Evolutionary conservation across 2,329 filamentous ascomycete species (phyloP).

Genomic region (Colletotrichum theobromicola): DNA sequence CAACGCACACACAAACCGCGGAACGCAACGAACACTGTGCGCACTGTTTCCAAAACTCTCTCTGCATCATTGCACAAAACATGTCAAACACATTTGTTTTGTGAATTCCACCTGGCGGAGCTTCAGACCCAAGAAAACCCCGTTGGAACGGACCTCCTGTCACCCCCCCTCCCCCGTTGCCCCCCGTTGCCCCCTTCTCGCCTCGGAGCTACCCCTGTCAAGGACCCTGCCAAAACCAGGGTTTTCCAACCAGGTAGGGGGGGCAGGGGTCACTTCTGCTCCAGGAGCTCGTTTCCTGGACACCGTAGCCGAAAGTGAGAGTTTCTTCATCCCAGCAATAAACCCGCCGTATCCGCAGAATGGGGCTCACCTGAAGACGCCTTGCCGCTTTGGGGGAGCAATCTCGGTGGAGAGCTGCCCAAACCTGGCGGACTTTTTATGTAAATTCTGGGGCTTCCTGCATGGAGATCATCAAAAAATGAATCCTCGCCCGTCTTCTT

Average conservation of each 20-base stretch:
- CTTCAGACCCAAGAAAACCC: background rate
- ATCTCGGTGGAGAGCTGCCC: slow-evolving; percentile 13
- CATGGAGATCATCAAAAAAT: background rate
- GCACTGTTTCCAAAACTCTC: background rate
- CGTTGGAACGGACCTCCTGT: background rate
- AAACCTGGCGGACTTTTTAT: background rate
- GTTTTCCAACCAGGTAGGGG: background rate
- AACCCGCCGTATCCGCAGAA: slow-evolving; percentile 2
- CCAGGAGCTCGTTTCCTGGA: background rate
- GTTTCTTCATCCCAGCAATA: background rate
- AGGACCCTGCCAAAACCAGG: background rate
- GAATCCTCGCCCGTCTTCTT: too few relatives aligned
- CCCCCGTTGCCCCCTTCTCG: background rate
- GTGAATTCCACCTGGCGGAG: background rate
- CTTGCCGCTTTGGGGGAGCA: slow-evolving; percentile 8
- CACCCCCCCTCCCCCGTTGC: too few relatives aligned
- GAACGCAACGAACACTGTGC: background rate
- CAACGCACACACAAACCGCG: background rate
- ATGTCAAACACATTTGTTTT: background rate
- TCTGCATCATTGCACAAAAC: background rate
- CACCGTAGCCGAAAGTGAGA: slow-evolving; percentile 9
- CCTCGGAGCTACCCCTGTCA: background rate
- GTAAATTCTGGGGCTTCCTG: background rate
- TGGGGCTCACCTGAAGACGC: slow-evolving; percentile 12
- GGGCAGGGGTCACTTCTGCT: background rate